phyloP scores from a whole-genome alignment of 352 stramenopile species.

The Globisporangium mamillatum region DNA sequence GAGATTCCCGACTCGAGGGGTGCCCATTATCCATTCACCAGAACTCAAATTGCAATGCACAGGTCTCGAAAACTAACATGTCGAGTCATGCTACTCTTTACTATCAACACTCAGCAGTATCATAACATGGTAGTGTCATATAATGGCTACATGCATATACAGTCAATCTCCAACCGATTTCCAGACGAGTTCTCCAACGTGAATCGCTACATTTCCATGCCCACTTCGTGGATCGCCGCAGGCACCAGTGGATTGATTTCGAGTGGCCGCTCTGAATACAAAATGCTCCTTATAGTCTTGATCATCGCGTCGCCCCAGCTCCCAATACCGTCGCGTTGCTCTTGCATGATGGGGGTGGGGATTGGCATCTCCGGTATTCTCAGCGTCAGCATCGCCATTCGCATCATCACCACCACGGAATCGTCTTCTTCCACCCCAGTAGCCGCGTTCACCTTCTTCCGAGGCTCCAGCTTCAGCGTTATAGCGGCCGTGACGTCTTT shows the following conservation, averaged over 20 bases:
- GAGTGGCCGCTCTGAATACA: slow-evolving; percentile 1
- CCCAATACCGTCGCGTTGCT: background rate
- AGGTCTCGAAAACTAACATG: too few relatives aligned
- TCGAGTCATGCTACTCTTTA: too few relatives aligned
- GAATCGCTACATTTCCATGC: background rate
- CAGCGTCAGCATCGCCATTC: slow-evolving; percentile 5
- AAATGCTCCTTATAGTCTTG: background rate
- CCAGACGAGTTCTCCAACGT: background rate
- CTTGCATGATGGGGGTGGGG: background rate
- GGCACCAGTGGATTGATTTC: background rate
- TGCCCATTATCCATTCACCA: too few relatives aligned
- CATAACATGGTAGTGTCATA: too few relatives aligned
- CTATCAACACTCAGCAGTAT: too few relatives aligned
- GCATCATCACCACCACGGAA: background rate
- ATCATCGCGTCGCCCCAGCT: slow-evolving; percentile 13
- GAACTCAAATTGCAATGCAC: too few relatives aligned
- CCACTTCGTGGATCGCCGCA: background rate
- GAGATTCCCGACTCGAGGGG: too few relatives aligned
- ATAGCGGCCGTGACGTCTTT: slow-evolving; percentile 13
- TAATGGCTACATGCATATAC: too few relatives aligned
- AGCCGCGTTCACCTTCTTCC: background rate
- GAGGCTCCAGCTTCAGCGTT: background rate
- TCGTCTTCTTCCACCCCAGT: slow-evolving; percentile 8
- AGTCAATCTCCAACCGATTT: background rate
- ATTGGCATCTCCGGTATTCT: slow-evolving; percentile 1